Base-by-base conservation (phyloP, 108 stramenopile species). In the Ochromonas danica region DNA sequence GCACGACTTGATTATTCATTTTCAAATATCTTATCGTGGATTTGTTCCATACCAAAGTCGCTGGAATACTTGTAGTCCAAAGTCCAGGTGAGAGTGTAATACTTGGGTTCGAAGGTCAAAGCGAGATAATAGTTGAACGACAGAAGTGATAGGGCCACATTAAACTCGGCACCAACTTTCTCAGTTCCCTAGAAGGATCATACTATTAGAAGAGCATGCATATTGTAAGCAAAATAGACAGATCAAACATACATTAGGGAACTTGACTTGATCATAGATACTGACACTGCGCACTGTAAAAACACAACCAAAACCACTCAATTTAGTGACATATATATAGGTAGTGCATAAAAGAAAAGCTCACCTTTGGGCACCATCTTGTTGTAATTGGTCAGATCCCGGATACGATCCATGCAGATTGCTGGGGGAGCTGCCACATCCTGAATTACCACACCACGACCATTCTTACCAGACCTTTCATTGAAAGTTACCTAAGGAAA, bases 401-500 rank as follows among this genome's bases (percentile, higher is more conserved):
- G 17, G 6, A 67, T 67, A 3, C 31, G 3, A 33, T 67, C 63
- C 63, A 67, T 67, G 31, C 63, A 67, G 25, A 67, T 33, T 36
- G 27, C 17, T 6, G 63, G 63, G 10, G 25, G 33, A 28, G 63
- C 63, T 35, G 3, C 14, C 17, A 67, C 63, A 67, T 67, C 63
- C 31, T 67, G 63, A 67, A 67, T 67, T 14, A 67, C 63, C 31
- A 67, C 31, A 36, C 63, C 63, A 10, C 63, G 27, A 14, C 63
- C 63, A 36, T 22, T 10, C 35, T 67, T 22, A 35, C 63, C 63
- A 67, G 33, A 35, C 6, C 63, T 28, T 36, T 67, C 63, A 36
- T 67, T 67, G 31, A 67, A 14, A 31, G 25, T 31, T 14, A 67
- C 63, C 63, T 67, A n/a, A n/a, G n/a, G n/a, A n/a, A n/a, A n/a